phyloP scores from a whole-genome alignment of 768 basidiomycete species.

The Lactarius quietus region DNA sequence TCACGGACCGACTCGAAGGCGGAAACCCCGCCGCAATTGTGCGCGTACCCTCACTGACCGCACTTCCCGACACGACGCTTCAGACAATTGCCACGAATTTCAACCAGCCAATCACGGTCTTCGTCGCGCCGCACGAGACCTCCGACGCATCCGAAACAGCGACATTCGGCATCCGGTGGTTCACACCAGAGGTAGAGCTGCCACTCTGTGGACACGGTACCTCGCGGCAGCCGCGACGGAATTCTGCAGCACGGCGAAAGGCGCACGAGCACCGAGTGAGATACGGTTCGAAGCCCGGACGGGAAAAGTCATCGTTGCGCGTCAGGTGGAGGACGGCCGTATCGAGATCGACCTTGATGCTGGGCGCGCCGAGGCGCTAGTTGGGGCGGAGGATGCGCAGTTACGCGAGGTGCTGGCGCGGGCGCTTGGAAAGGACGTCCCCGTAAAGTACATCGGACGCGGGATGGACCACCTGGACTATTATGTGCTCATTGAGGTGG shows the following conservation, averaged over 20 bases:
- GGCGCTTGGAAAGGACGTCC: slow-evolving; percentile 14
- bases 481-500: slow-evolving; percentile 30
- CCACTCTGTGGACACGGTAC: slow-evolving; percentile 36
- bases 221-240: slow-evolving; percentile 29
- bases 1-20: slow-evolving; percentile 29
- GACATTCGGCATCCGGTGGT: slow-evolving; percentile 32
- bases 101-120: slow-evolving; percentile 29
- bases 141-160: not conserved
- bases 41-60: slow-evolving; percentile 24
- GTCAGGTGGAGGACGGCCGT: slow-evolving; percentile 13
- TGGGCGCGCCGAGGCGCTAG: not conserved
- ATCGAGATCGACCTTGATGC: slow-evolving; percentile 24
- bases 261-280: not conserved
- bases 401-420: slow-evolving; percentile 13
- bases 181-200: slow-evolving; percentile 29
- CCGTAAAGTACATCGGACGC: slow-evolving; percentile 5
- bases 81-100: slow-evolving; percentile 27
- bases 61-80: slow-evolving; percentile 22
- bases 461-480: slow-evolving; percentile 9
- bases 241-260: not conserved
- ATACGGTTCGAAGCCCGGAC: slow-evolving; percentile 16
- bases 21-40: slow-evolving; percentile 37
- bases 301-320: slow-evolving; percentile 12
- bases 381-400: slow-evolving; percentile 8
- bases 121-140: slow-evolving; percentile 15